Percentiles rank a stretch among this genome's conserved stretches.
Evolutionary conservation across 495 filamentous ascomycete species (phyloP).

Genomic region (Terfezia boudieri): DNA sequence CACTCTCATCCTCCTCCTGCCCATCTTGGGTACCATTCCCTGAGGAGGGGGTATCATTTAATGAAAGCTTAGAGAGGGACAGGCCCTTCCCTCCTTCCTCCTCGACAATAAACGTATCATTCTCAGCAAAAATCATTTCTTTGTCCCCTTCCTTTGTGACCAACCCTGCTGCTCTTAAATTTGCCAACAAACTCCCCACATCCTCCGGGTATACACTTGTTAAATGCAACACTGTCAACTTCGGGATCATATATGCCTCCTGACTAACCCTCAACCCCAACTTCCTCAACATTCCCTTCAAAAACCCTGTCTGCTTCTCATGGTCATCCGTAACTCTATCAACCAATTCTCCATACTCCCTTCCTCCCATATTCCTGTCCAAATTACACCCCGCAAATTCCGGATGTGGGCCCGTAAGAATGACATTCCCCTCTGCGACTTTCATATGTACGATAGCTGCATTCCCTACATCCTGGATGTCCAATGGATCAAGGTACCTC

Average conservation of each 20-base stretch:
- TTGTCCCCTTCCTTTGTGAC: constrained; percentile 42
- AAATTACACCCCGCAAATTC: constrained; percentile 83
- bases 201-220: constrained; percentile 43
- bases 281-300: constrained; percentile 63
- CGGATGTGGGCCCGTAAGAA: constrained; percentile 79
- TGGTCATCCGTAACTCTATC: constrained; percentile 51
- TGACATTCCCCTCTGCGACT: constrained; percentile 56
- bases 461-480: constrained; percentile 45
- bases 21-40: constrained; percentile 20
- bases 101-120: constrained; percentile 66
- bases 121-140: constrained; percentile 62
- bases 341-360: constrained; percentile 44
- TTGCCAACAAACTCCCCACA: constrained; percentile 41
- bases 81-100: constrained; percentile 23
- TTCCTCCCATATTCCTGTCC: constrained; percentile 33
- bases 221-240: constrained; percentile 67
- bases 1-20: background rate
- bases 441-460: constrained; percentile 78
- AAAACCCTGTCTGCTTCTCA: constrained; percentile 42
- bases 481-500: constrained; percentile 51
- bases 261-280: constrained; percentile 57
- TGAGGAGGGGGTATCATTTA: constrained; percentile 24
- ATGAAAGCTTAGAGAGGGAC: constrained; percentile 23
- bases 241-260: constrained; percentile 47
- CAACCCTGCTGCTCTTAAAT: constrained; percentile 34